Evolutionary conservation across 169 alveolate genomes (phyloP), one percentile per base, ranked within the genome.

Genomic region (Eimeria falciformis): DNA sequence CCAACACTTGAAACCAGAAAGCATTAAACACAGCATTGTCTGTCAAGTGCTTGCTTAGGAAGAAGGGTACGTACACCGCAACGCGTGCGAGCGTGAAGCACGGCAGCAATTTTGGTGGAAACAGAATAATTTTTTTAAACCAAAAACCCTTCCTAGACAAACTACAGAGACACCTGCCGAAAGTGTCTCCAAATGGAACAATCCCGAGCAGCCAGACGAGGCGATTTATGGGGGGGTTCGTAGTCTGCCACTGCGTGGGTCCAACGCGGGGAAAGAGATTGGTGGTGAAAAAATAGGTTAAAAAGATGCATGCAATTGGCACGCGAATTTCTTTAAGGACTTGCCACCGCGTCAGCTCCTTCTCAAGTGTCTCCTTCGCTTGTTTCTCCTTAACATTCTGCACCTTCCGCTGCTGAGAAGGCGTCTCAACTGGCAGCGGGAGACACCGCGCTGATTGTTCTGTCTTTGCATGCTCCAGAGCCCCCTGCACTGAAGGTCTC

Each of bases 241-340:
- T 46, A 55, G 56, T 66, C 11, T 46, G 11, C 92, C 92, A 86
- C 29, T 58, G 69, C 21, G 69, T 50, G 23, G 92, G 92, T 5
- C 92, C 92, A 4, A 86, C 62, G 14, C 62, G 45, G 25, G 92
- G 92, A 75, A 86, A 86, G 2, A 55, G 53, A 56, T 86, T 86
- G 33, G 56, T 21, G 1, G 92, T 47, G 56, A 86, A 25, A 73
- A 86, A 86, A 75, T 68, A 86, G 5, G 27, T 17, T 1, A 45
- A n/a, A 29, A 50, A 73, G 27, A 73, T 43, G 58, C 83, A 73
- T 2, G 40, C 55, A 29, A 86, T 50, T 18, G 56, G 50, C 58
- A 69, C 3, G 2, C 56, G 23, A 5, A 50, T n/a, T 37, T 40
- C 73, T 75, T 21, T 17, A 23, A 68, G 23, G 5, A 37, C 55